phyloP scores from a whole-genome alignment of 257 asterid species.

The Solanum piurae region DNA sequence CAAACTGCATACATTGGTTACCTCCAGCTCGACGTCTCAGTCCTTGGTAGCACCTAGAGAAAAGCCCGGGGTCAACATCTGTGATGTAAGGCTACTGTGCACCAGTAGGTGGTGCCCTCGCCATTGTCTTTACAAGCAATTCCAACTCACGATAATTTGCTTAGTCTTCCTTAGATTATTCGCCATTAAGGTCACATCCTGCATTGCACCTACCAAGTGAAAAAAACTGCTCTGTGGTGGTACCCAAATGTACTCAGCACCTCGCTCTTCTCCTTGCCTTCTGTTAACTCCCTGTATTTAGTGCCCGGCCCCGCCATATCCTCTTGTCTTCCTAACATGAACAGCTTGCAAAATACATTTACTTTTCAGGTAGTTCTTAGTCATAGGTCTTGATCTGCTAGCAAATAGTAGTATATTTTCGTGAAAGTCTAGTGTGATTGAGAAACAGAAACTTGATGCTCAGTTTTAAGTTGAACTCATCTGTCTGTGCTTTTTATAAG shows the following conservation, averaged over 20 bases:
- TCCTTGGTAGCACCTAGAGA: not conserved
- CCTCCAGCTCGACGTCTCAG: not conserved
- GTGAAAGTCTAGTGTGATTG: not conserved
- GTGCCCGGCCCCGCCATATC: not conserved
- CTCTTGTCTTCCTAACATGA: not conserved
- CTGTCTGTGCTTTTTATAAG: not conserved
- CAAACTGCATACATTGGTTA: not conserved
- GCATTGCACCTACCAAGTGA: not conserved
- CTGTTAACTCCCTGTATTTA: not conserved
- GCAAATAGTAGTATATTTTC: not conserved
- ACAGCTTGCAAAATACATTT: not conserved
- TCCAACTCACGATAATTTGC: not conserved
- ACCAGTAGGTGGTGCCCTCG: not conserved
- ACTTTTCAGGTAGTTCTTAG: not conserved
- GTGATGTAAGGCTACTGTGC: not conserved
- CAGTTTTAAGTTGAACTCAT: not conserved
- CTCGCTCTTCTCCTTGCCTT: not conserved
- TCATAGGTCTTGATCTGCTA: not conserved
- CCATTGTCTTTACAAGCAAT: not conserved
- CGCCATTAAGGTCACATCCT: not conserved
- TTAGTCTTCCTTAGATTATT: not conserved
- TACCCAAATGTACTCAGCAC: not conserved
- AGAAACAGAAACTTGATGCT: not conserved
- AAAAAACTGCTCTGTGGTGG: not conserved
- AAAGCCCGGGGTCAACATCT: not conserved